These are phyloP conservation scores for Yamadazyma takamatsuzukensis DNA, from an alignment of 805 yeast genomes.

Conservation along the genomic window DNA sequence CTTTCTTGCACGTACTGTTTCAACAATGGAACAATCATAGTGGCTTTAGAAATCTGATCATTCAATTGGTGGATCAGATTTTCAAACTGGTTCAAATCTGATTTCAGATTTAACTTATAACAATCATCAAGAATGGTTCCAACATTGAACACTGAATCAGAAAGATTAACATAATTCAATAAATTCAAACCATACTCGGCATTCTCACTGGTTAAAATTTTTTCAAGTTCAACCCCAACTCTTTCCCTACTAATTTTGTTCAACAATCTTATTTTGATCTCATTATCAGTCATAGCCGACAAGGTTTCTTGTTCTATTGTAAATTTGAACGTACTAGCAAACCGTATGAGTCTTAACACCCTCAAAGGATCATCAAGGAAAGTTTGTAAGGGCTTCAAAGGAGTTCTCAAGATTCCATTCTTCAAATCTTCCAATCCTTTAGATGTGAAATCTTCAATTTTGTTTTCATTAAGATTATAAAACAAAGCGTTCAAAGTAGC, in stretches of 20 bases:
- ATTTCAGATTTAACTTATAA: conserved; percentile 2
- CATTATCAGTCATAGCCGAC: conserved; percentile 58
- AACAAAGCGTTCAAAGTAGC: conserved; percentile 93
- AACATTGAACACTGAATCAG: conserved; percentile 52
- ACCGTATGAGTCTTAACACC: conserved; percentile 78
- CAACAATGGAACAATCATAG: conserved; percentile 20
- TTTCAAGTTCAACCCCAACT: conserved; percentile 79
- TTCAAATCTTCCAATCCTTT: conserved; percentile 70
- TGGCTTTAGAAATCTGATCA: conserved; percentile 18
- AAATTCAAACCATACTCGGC: conserved; percentile 62
- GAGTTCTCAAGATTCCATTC: conserved; percentile 76
- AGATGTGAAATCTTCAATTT: conserved; percentile 83
- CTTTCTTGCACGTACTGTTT: neutral
- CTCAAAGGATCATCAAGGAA: conserved; percentile 93
- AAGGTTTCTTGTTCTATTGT: conserved; percentile 55
- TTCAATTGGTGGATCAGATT: conserved; percentile 5
- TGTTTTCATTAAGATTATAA: conserved; percentile 65
- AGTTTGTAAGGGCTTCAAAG: conserved; percentile 79
- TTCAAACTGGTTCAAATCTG: too few relatives aligned
- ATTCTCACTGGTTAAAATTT: conserved; percentile 62
- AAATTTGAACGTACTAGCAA: conserved; percentile 77
- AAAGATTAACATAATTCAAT: conserved; percentile 53
- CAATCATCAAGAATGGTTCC: conserved; percentile 16
- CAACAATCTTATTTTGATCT: conserved; percentile 55
- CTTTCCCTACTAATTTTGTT: conserved; percentile 86